Base-by-base conservation (phyloP, 768 basidiomycete genomes). In the Vishniacozyma victoriae region DNA sequence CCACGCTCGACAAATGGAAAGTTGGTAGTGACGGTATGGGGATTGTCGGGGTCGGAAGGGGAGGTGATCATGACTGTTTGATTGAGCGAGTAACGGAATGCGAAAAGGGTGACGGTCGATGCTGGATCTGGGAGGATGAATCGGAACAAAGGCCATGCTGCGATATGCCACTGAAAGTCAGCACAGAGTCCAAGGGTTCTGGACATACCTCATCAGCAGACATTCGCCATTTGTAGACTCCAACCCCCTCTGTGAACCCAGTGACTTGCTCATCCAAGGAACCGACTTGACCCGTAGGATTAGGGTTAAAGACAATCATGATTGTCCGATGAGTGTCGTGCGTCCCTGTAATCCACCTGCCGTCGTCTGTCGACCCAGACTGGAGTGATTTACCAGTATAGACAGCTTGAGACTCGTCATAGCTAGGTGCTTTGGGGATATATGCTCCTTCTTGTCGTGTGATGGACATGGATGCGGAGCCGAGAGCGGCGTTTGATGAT, bases 41-140 rank as follows among this genome's bases (percentile, higher is more conserved):
- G 23, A 3, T 42, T 45, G 19, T 49, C 41, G 16, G 51, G 46
- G 35, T 64, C 63, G 22, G 57, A 26, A 5, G 57, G 60, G 2
- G 62, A 59, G 5, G 48, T 54, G 15, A 67, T 39, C 6, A 39
- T 38, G 31, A 54, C 50, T 0, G 50, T 64, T 42, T 67, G 65
- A 6, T 38, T 29, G 4, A 67, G 41, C 5, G 35, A 18, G 12
- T 60, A 42, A 20, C 54, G 51, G 42, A 62, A 46, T 35, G 56
- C 50, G 35, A 55, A 60, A 46, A 68, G 49, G 15, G 63, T 61
- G 5, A 48, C 44, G 20, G 42, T 37, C 2, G 66, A 59, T 4
- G 51, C 48, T 0, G 57, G 60, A 15, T 41, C 44, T 11, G 56
- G 46, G 24, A 64, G 44, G 14, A 46, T 35, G 3, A 64, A 15